Conservation (phyloP, 768 basidiomycete species). For the Trametes cubensis region DNA sequence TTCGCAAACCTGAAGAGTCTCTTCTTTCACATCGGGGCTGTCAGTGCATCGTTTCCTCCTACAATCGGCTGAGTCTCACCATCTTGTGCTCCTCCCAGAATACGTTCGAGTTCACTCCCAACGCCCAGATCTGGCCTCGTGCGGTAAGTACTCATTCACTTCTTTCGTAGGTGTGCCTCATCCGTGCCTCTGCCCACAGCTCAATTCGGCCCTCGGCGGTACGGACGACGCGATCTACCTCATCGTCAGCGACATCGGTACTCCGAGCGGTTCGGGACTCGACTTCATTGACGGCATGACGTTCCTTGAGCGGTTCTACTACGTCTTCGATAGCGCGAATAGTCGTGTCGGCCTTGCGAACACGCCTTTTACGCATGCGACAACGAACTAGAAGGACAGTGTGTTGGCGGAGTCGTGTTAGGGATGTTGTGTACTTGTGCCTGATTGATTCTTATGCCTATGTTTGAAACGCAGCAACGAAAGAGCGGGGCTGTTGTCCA, state of each 20-base stretch:
- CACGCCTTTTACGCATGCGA: conserved; percentile 39
- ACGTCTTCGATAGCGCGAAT: conserved; percentile 45
- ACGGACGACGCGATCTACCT: conserved; percentile 40
- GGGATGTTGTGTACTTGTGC: no score
- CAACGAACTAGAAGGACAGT: conserved; percentile 29
- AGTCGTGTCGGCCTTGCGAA: conserved; percentile 44
- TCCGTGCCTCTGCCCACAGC: conserved; percentile 27
- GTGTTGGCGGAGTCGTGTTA: no score
- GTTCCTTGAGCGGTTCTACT: conserved; percentile 46
- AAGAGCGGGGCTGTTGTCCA: no score
- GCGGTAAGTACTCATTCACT: conserved; percentile 23
- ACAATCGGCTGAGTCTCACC: no score
- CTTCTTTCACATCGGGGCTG: conserved; percentile 27
- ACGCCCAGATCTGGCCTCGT: conserved; percentile 71
- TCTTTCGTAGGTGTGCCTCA: background rate
- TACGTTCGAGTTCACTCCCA: conserved; percentile 57
- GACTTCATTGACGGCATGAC: conserved; percentile 50
- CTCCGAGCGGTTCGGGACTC: conserved; percentile 45
- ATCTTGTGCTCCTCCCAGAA: conserved; percentile 35
- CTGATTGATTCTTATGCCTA: no score
- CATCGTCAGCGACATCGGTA: conserved; percentile 42
- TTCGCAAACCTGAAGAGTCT: conserved; percentile 28
- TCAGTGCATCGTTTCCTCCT: background rate
- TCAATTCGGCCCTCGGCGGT: conserved; percentile 64
- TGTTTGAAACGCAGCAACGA: no score